Conservation (phyloP, 2,329 filamentous ascomycete genomes). For the Dactylonectria macrodidyma region DNA sequence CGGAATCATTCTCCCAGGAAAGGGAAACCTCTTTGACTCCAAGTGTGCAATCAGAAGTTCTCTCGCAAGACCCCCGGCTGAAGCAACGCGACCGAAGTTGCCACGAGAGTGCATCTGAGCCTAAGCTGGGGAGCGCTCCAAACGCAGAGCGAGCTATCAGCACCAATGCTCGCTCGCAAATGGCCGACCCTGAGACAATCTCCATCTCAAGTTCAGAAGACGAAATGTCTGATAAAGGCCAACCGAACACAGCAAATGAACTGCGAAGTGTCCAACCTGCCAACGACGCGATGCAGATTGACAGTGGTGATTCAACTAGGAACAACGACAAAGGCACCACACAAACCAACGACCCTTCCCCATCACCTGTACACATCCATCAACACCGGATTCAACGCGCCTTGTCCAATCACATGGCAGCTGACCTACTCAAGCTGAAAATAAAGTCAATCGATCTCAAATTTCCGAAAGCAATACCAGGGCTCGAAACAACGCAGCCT, state of each 20-base stretch:
- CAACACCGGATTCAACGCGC: constrained; percentile 8
- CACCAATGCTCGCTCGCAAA: background rate
- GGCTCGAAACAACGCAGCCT: background rate
- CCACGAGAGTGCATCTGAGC: constrained; percentile 5
- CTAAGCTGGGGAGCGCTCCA: background rate
- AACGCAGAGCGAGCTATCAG: constrained; percentile 3
- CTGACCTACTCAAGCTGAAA: constrained; percentile 19
- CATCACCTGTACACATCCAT: constrained; percentile 8
- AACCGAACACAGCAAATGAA: background rate
- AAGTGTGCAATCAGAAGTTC: constrained; percentile 9
- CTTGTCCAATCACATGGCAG: constrained; percentile 22
- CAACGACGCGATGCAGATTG: constrained; percentile 13
- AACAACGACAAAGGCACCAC: background rate
- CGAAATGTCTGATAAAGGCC: constrained; percentile 11
- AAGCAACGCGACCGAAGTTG: background rate
- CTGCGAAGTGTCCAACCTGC: background rate
- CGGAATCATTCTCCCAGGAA: background rate
- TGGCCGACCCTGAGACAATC: background rate
- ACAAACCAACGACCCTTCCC: background rate
- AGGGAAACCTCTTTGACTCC: background rate
- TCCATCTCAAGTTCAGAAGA: constrained; percentile 5
- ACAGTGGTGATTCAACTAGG: constrained; percentile 6
- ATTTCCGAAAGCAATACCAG: constrained; percentile 22
- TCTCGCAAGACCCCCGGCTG: constrained; percentile 6
- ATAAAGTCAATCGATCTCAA: constrained; percentile 13